Base-by-base conservation (phyloP, 768 basidiomycete genomes). In the Hericium rajendrae region DNA sequence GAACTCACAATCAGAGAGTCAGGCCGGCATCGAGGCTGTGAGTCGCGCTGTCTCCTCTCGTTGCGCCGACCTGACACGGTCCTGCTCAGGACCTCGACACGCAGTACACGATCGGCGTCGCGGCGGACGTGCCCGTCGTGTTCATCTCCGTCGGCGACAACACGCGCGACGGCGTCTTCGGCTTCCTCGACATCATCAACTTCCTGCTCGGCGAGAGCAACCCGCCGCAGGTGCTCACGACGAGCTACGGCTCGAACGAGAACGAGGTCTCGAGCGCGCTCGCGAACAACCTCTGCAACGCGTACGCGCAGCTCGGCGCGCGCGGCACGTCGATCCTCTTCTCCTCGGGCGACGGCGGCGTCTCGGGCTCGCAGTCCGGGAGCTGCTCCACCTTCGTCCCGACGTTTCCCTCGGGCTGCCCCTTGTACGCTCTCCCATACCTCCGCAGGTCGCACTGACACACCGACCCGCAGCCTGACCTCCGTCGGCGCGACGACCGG, bases 401-500 rank as follows among this genome's bases (percentile, higher is more conserved):
- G 5, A 60, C 63, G 2, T 64, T 65, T 59, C 64, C 63, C 6
- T 61, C 66, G 3, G 58, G 62, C 28, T 66, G 65, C 38, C 66
- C 65, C 5, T 66, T 51, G 54, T 56, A 26, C 15, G 48, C 37
- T 5, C 1, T 9, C n/a, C 22, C 20, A 3, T 39, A 4, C 18
- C 38, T 43, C 2, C 13, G 13, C 38, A 11, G 18, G 11, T 18
- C 8, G 15, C 18, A 9, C 22, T 8, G 10, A 51, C 28, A 24
- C 15, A 26, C 1, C 6, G 24, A 6, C 39, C 24, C 72, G 52
- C 40, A 57, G 56, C 24, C 51, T 63, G 43, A 63, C 62, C 12
- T 54, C 59, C 24, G 55, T 22, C 59, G 72, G 72, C 32, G 69
- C 70, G 1, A 73, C 73, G 4, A 65, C 65, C 20, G 57, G 66